Conservation (phyloP, 192 early-diverging fungal species). For the Dissophora globulifera region DNA sequence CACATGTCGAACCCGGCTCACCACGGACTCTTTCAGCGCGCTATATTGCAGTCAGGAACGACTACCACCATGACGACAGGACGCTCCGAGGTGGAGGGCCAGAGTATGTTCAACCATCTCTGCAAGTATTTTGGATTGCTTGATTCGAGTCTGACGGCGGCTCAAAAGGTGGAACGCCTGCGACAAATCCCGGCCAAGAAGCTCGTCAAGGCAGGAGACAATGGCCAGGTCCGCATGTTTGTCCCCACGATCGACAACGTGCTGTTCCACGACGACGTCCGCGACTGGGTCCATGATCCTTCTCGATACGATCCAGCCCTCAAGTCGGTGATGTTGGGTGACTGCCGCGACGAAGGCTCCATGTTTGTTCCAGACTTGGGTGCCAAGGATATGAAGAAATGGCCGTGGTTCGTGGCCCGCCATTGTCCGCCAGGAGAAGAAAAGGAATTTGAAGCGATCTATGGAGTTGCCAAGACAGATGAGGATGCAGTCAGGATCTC, state of each 20-base stretch:
- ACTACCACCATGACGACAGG: constrained; percentile 24
- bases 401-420: constrained; percentile 32
- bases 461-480: constrained; percentile 32
- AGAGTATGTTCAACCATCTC: constrained; percentile 29
- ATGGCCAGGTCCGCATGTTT: constrained; percentile 29
- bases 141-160: neutral
- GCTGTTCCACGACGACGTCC: constrained; percentile 24
- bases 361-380: constrained; percentile 41
- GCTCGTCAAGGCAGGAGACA: constrained; percentile 34
- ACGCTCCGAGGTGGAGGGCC: constrained; percentile 22
- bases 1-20: constrained; percentile 26
- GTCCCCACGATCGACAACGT: constrained; percentile 35
- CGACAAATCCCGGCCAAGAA: constrained; percentile 24
- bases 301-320: constrained; percentile 30
- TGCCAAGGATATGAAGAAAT: constrained; percentile 26
- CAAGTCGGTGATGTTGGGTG: constrained; percentile 41
- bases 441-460: constrained; percentile 38
- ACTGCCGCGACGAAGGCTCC: constrained; percentile 38
- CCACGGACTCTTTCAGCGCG: constrained; percentile 40
- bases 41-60: constrained; percentile 46
- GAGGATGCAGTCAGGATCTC: constrained; percentile 23
- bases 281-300: constrained; percentile 30
- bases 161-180: constrained; percentile 20
- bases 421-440: constrained; percentile 37
- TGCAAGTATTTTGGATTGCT: constrained; percentile 22